phyloP scores from a whole-genome alignment of 371 early-diverging fungal species.

The Rhizopus stolonifer region DNA sequence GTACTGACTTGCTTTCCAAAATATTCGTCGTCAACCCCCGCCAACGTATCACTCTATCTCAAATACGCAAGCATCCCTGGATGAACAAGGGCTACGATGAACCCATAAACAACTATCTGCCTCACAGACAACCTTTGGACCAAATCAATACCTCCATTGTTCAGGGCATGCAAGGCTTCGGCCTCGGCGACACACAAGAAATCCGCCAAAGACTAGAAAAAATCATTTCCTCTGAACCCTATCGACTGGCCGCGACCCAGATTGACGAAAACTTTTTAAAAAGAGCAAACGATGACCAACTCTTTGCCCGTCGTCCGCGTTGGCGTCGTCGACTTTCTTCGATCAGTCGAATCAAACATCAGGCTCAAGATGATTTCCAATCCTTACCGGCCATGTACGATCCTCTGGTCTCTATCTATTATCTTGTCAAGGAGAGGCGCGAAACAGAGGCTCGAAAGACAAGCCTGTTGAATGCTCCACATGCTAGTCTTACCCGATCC shows the following conservation, averaged over 20 bases:
- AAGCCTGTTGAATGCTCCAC: constrained; percentile 20
- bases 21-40: constrained; percentile 65
- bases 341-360: constrained; percentile 8
- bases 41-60: constrained; percentile 59
- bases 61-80: constrained; percentile 70
- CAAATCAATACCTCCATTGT: constrained; percentile 39
- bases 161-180: constrained; percentile 50
- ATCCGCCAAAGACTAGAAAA: constrained; percentile 29
- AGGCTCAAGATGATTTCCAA: constrained; percentile 34
- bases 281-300: constrained; percentile 20
- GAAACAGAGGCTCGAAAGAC: constrained; percentile 36
- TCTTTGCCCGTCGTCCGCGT: constrained; percentile 13
- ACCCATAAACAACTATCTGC: constrained; percentile 37
- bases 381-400: constrained; percentile 51
- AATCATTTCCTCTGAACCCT: constrained; percentile 31
- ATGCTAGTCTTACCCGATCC: constrained; percentile 2
- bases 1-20: constrained; percentile 61
- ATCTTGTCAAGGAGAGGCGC: constrained; percentile 76
- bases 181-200: constrained; percentile 34
- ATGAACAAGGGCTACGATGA: constrained; percentile 64
- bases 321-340: constrained; percentile 21
- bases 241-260: constrained; percentile 34
- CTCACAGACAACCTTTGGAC: constrained; percentile 34
- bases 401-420: constrained; percentile 84
- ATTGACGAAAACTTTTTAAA: constrained; percentile 34